These are phyloP conservation scores for Suillus clintonianus DNA, from an alignment of 768 basidiomycete genomes.

Conservation along the genomic window DNA sequence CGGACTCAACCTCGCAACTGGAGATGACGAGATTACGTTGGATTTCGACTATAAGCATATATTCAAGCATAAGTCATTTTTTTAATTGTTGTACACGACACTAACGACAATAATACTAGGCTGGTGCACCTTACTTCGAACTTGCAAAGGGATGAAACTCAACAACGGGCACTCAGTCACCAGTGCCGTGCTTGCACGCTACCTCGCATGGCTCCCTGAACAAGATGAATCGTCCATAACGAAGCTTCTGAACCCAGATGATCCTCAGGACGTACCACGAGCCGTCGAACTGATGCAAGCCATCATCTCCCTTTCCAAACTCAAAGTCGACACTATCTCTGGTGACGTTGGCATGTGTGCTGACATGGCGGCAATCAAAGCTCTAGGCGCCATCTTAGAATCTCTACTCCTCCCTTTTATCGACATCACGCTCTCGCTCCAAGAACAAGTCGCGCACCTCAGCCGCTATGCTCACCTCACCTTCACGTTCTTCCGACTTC, in stretches of 20 bases:
- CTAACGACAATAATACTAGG: too few relatives aligned
- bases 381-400: constrained; percentile 7
- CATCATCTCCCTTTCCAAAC: constrained; percentile 1
- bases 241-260: constrained; percentile 27
- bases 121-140: too few relatives aligned
- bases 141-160: neutral
- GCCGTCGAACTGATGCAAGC: constrained; percentile 27
- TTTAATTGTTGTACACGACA: too few relatives aligned
- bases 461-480: constrained; percentile 24
- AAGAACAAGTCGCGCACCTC: constrained; percentile 28
- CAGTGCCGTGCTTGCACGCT: neutral
- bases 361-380: neutral
- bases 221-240: neutral
- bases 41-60: too few relatives aligned
- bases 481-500: constrained; percentile 27
- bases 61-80: too few relatives aligned
- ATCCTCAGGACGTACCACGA: constrained; percentile 33
- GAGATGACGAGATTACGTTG: too few relatives aligned
- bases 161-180: neutral
- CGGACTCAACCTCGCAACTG: too few relatives aligned
- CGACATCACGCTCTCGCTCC: constrained; percentile 17
- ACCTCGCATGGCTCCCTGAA: neutral
- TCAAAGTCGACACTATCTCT: neutral
- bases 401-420: constrained; percentile 28
- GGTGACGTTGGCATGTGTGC: neutral